Evolutionary conservation across 108 stramenopile genomes (phyloP).

Genomic region (Cyclostephanos invisitatus): DNA sequence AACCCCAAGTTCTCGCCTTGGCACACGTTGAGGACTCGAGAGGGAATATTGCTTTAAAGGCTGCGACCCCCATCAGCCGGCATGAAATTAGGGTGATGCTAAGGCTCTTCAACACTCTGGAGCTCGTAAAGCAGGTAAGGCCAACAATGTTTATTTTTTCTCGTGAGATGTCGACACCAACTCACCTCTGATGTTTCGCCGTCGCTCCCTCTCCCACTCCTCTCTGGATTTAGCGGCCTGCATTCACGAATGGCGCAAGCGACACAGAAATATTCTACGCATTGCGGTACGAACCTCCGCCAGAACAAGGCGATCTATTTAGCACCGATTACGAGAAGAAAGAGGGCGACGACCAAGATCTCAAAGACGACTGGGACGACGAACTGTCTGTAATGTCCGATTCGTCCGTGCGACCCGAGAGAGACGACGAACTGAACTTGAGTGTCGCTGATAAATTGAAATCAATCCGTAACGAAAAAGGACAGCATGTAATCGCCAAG

Average conservation of each 20-base stretch:
- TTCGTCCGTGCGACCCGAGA: constrained; percentile 54
- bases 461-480: constrained; percentile 80
- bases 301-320: constrained; percentile 64
- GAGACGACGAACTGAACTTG: constrained; percentile 61
- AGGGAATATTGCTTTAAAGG: constrained; percentile 82
- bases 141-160: too few species aligned
- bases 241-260: constrained; percentile 84
- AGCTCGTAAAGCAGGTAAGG: constrained; percentile 92
- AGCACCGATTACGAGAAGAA: constrained; percentile 75
- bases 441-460: constrained; percentile 83
- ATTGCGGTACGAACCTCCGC: constrained; percentile 84
- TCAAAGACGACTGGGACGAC: constrained; percentile 88
- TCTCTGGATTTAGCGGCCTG: too few species aligned
- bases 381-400: constrained; percentile 68
- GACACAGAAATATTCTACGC: constrained; percentile 92
- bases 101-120: constrained; percentile 89
- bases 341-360: constrained; percentile 61
- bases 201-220: too few species aligned
- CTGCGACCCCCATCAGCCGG: constrained; percentile 86
- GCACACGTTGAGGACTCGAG: constrained; percentile 87
- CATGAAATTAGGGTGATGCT: constrained; percentile 91
- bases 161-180: too few species aligned
- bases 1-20: constrained; percentile 88
- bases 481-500: constrained; percentile 90
- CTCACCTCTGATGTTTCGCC: too few species aligned